Evolutionary conservation across 2,329 filamentous ascomycete species (phyloP).

Genomic region (Ascochyta clinopodiicola): DNA sequence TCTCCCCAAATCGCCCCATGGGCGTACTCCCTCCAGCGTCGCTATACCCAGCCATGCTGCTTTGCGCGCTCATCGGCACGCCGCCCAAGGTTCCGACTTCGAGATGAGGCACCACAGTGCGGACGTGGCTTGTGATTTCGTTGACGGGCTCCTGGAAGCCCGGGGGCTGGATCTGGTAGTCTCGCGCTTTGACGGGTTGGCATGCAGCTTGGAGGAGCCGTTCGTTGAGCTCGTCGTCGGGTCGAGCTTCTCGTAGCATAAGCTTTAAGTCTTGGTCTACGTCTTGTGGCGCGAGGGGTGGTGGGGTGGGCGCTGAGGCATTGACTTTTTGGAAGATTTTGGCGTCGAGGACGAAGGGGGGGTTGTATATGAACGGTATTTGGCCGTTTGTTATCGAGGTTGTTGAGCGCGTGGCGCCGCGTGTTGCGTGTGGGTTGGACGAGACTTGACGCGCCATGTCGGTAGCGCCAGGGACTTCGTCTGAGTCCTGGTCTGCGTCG

Average conservation of each 20-base stretch:
- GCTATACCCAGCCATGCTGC: constrained; percentile 45
- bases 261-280: constrained; percentile 58
- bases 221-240: constrained; percentile 49
- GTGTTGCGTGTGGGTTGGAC: constrained; percentile 62
- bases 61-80: constrained; percentile 51
- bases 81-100: constrained; percentile 43
- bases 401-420: constrained; percentile 60
- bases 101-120: constrained; percentile 40
- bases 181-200: constrained; percentile 40
- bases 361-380: constrained; percentile 52
- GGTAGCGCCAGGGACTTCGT: constrained; percentile 52
- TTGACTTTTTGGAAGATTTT: constrained; percentile 56
- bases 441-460: constrained; percentile 69
- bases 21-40: constrained; percentile 47
- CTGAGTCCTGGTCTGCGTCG: constrained; percentile 46
- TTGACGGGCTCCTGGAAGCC: constrained; percentile 38
- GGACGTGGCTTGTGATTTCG: constrained; percentile 43
- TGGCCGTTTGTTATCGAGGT: constrained; percentile 52
- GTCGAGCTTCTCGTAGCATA: constrained; percentile 51
- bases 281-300: constrained; percentile 52
- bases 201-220: constrained; percentile 46
- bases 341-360: constrained; percentile 53
- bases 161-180: constrained; percentile 46
- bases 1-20: constrained; percentile 43
- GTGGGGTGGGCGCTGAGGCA: constrained; percentile 56